Evolutionary conservation across 2,329 filamentous ascomycete genomes (phyloP).

Genomic region (Laburnicola sp.): DNA sequence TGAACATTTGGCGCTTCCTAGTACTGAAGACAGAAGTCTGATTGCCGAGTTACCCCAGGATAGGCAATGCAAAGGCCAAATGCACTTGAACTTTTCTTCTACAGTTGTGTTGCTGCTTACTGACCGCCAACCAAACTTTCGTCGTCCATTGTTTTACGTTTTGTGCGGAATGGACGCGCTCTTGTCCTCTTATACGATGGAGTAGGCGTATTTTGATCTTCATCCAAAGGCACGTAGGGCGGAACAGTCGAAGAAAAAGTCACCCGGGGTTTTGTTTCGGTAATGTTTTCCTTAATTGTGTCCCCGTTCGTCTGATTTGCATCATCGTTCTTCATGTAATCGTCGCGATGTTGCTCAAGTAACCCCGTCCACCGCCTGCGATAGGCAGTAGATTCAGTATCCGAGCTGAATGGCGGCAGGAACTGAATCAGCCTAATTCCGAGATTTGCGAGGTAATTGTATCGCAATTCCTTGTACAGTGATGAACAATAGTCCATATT

Average conservation of each 20-base stretch:
- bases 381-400: background rate
- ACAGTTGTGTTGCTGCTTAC: background rate
- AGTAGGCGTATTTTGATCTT: background rate
- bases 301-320: too few relatives aligned
- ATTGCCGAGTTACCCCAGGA: too few relatives aligned
- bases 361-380: conserved; percentile 8
- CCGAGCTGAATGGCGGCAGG: conserved; percentile 1
- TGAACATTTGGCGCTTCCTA: too few relatives aligned
- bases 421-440: conserved; percentile 1
- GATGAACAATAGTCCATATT: conserved; percentile 9
- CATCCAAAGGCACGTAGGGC: background rate
- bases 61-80: too few relatives aligned
- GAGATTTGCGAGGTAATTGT: conserved; percentile 9
- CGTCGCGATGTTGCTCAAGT: background rate
- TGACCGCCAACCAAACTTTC: background rate
- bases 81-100: too few relatives aligned
- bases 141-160: background rate
- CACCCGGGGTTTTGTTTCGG: background rate
- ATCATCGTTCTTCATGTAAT: conserved; percentile 2
- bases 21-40: too few relatives aligned
- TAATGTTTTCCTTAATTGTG: background rate
- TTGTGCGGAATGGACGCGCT: background rate
- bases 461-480: conserved; percentile 3
- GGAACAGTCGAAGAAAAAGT: background rate
- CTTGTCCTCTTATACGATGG: background rate